Base-by-base conservation (phyloP, 2,329 filamentous ascomycete genomes). In the Paracoccidioides brasiliensis region DNA sequence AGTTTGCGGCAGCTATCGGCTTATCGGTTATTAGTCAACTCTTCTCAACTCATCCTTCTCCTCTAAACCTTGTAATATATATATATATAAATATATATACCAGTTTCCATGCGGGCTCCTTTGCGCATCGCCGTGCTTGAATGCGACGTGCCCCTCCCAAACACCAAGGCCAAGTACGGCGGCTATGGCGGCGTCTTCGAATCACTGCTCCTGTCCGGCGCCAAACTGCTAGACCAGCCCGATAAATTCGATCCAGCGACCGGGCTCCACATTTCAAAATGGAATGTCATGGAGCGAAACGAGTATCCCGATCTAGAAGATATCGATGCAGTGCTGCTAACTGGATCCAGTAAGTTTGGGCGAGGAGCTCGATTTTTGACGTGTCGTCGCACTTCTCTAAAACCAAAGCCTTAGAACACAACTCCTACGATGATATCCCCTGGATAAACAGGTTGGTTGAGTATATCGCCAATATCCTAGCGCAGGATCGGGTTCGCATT, bases 71-170 rank as follows among this genome's bases (percentile, higher is more conserved):
- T n/a, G 4, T 33, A 5, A 3, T 44, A 33, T n/a, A 35, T 44
- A 8, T 7, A 38, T 5, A 15, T 5, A 43, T 15, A 40, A 49
- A n/a, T n/a, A n/a, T n/a, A n/a, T n/a, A n/a, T n/a, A 46, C 32
- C 35, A 35, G 15, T 28, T 30, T 41, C 51, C 43, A 73, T 73
- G 70, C 63, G 58, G 45, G 57, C 64, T 14, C 80, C 80, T 35
- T 73, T 91, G 62, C 85, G 87, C 55, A 85, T 96, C 70, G 90
- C 90, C 49, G 80, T 97, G 63, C 83, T 97, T 62, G 88, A 95
- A 76, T 85, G 87, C 75, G 91, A 95, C 72, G 86, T 81, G 1
- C 89, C 89, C 1, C 76, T 86, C 52, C 79, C 82, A 1, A 71
- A 78, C 45, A 80, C 85, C 41, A 74, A 80, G 55, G 77, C 77